Conservation (phyloP, 2,329 filamentous ascomycete genomes). For the Diaporthe vaccinii region DNA sequence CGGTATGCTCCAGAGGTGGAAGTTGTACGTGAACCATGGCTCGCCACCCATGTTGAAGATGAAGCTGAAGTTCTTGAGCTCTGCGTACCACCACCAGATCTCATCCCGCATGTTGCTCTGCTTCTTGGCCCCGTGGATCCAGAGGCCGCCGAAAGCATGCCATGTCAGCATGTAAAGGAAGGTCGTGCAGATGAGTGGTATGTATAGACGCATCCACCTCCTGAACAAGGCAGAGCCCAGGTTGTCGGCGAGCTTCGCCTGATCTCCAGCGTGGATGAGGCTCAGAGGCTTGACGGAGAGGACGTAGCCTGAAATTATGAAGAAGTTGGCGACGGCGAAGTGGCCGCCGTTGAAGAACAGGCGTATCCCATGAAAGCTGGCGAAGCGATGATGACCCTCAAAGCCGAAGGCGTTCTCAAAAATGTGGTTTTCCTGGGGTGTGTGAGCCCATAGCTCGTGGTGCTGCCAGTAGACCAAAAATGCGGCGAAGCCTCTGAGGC, state of each 20-base stretch:
- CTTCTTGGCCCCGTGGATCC: conserved; percentile 54
- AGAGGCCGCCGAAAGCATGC: conserved; percentile 65
- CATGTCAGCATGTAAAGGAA: conserved; percentile 66
- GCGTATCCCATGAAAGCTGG: conserved; percentile 69
- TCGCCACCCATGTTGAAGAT: conserved; percentile 70
- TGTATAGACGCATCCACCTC: conserved; percentile 63
- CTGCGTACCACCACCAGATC: conserved; percentile 62
- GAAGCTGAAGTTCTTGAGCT: conserved; percentile 79
- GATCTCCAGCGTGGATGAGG: conserved; percentile 60
- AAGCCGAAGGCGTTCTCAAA: conserved; percentile 69
- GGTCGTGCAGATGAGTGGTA: conserved; percentile 67
- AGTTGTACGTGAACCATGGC: conserved; percentile 70
- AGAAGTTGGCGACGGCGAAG: conserved; percentile 69
- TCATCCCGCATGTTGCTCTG: conserved; percentile 61
- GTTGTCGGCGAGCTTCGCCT: conserved; percentile 57
- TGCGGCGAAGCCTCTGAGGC: conserved; percentile 76
- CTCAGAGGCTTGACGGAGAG: conserved; percentile 64
- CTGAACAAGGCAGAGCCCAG: conserved; percentile 63
- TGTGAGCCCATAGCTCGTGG: conserved; percentile 70
- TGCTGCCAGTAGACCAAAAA: conserved; percentile 76
- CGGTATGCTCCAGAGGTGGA: conserved; percentile 74
- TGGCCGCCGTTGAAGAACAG: conserved; percentile 73
- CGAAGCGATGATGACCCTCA: conserved; percentile 61
- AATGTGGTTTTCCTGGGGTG: conserved; percentile 50
- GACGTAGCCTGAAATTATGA: conserved; percentile 71